These are phyloP conservation scores for Xylaria multiplex DNA, from an alignment of 2,329 filamentous ascomycete species.

Conservation along the genomic window DNA sequence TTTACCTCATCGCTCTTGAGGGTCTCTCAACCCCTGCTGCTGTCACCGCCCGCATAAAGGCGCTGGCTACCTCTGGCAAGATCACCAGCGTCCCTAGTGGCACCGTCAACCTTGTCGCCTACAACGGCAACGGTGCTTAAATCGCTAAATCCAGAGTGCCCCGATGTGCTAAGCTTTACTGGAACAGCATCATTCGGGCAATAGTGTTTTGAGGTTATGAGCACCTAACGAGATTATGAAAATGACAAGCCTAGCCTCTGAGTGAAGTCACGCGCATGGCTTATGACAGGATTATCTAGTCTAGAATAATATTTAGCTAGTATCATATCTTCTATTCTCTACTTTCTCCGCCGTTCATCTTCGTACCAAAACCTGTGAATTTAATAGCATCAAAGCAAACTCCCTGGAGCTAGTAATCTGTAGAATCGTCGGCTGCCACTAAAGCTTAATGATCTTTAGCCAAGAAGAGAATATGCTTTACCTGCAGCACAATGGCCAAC, in stretches of 20 bases:
- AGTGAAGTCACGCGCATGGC: not conserved
- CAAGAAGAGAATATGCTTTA: not conserved
- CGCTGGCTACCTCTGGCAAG: constrained; percentile 40
- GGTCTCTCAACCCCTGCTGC: constrained; percentile 52
- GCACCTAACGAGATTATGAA: not conserved
- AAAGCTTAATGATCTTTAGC: constrained; percentile 15
- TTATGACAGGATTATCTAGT: not conserved
- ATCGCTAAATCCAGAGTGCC: not conserved
- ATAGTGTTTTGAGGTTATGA: not conserved
- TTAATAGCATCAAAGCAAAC: not conserved
- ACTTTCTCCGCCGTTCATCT: not conserved
- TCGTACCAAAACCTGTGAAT: not conserved
- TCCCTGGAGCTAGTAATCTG: not conserved
- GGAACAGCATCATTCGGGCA: not conserved
- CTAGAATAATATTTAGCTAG: constrained; percentile 13
- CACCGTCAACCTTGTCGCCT: constrained; percentile 43
- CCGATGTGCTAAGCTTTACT: too few species aligned
- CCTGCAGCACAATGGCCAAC: too few species aligned
- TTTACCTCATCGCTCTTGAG: constrained; percentile 64
- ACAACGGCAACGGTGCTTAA: constrained; percentile 47
- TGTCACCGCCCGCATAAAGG: constrained; percentile 46
- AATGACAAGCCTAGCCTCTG: not conserved
- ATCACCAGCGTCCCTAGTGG: constrained; percentile 39
- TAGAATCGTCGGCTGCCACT: constrained; percentile 21
- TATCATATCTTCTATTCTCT: constrained; percentile 4